Evolutionary conservation across 352 stramenopile genomes (phyloP), one percentile per base, ranked within the genome.

Genomic region (Phytophthora agathidicida): DNA sequence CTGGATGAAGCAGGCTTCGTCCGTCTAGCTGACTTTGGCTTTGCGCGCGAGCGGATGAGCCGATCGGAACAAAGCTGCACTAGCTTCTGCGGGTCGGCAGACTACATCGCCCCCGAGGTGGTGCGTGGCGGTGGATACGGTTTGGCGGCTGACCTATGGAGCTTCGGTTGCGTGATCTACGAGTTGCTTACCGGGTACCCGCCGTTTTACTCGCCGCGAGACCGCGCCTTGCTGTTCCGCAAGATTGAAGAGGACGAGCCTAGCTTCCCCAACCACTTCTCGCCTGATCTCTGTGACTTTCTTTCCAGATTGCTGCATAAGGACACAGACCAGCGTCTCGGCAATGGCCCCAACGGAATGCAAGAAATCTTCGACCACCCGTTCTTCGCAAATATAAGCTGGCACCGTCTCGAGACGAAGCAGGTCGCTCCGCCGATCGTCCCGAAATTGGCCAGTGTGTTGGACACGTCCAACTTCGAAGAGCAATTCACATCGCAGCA

Each of bases 161-260:
- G 88, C 60, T 91, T 95, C 52, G 88, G 96, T 28, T 98, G 88
- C 47, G 88, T 96, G 8, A 66, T 96, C 13, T 96, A 86, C 59
- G 84, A 94, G 53, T 60, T 96, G 46, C 69, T 96, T 33, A 96
- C 83, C 7, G 87, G 87, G 8, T 92, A 89, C 42, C 85, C 87
- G 37, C 87, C 87, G 23, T 99, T 99, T 65, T 99, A 99, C 73
- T 80, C 67, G 16, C 83, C 76, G 10, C 69, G 67, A n/a, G 80
- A 91, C 58, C 88, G 97, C 9, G 87, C 97, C 38, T 73, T 93
- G 53, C 80, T 99, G 24, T 99, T 99, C 65, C 88, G 96, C 55
- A 99, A 99, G 73, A 99, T 99, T 56, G 81, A 96, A 43, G 83
- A 87, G 31, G 84, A 84, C 16, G 80, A 98, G 27, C 83, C 98